These are phyloP conservation scores for Chaetomiaceae sp. DNA, from an alignment of 2,329 filamentous ascomycete species.

Conservation along the genomic window DNA sequence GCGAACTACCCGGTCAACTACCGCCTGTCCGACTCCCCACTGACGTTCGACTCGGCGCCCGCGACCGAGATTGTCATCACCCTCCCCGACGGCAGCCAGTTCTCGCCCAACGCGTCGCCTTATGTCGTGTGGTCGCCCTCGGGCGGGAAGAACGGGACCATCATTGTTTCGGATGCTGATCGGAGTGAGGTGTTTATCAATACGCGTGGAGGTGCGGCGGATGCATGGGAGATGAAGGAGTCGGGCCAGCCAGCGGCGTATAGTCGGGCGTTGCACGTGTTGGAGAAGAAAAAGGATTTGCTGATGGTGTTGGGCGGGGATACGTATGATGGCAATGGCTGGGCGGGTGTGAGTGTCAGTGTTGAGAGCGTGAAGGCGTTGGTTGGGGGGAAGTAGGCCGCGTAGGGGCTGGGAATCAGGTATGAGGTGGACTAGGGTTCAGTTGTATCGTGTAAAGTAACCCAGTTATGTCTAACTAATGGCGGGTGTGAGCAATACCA, in stretches of 20 bases:
- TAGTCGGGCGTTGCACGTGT: constrained; percentile 28
- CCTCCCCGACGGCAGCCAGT: constrained; percentile 17
- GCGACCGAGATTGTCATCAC: constrained; percentile 32
- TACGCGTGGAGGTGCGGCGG: constrained; percentile 35
- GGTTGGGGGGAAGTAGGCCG: constrained; percentile 4
- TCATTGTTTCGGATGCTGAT: constrained; percentile 38
- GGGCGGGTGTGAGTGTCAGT: constrained; percentile 11
- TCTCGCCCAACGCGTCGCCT: constrained; percentile 36
- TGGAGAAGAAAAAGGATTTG: constrained; percentile 23
- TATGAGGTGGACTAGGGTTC: too few species aligned
- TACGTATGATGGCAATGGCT: constrained; percentile 19
- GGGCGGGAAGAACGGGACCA: constrained; percentile 41
- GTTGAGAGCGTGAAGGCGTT: constrained; percentile 13
- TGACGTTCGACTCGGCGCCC: constrained; percentile 33
- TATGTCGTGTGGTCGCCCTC: constrained; percentile 41
- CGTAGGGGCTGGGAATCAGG: too few species aligned
- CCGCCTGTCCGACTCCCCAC: constrained; percentile 37
- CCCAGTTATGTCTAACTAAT: too few species aligned
- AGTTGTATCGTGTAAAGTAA: too few species aligned
- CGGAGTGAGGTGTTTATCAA: constrained; percentile 39
- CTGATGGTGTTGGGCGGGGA: constrained; percentile 34
- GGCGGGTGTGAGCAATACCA: too few species aligned
- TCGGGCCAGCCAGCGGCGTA: constrained; percentile 27
- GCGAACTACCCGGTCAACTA: constrained; percentile 42
- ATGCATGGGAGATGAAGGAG: constrained; percentile 34